These are phyloP conservation scores for Zygosaccharomyces pseudobailii DNA, from an alignment of 1,139 yeast genomes.

Conservation along the genomic window DNA sequence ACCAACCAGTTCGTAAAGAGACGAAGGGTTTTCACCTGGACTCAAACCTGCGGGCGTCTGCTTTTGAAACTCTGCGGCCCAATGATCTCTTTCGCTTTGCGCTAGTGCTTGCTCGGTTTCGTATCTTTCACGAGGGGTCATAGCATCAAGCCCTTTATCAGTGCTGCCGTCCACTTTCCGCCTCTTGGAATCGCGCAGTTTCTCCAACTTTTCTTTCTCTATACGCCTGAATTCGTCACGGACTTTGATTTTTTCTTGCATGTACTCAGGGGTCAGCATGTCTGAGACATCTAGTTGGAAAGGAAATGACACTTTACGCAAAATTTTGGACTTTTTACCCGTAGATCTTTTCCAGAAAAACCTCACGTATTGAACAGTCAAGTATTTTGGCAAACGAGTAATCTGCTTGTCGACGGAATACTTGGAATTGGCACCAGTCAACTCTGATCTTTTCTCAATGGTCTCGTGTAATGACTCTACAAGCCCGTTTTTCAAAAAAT, in stretches of 20 bases:
- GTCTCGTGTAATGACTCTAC: constrained; percentile 68
- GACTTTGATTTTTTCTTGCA: constrained; percentile 57
- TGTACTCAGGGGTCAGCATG: constrained; percentile 71
- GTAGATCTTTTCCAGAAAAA: constrained; percentile 95
- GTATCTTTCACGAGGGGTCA: constrained; percentile 33
- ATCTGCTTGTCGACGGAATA: constrained; percentile 68
- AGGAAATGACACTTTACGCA: constrained; percentile 92
- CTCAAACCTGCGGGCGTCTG: constrained; percentile 35
- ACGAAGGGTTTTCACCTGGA: constrained; percentile 77
- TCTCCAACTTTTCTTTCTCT: constrained; percentile 71
- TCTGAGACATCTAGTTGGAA: constrained; percentile 87
- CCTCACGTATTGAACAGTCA: constrained; percentile 88
- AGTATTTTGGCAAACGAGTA: constrained; percentile 76
- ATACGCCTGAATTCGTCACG: constrained; percentile 76
- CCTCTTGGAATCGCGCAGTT: constrained; percentile 71
- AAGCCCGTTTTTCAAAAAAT: constrained; percentile 84
- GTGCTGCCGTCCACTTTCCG: constrained; percentile 42
- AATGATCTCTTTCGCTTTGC: constrained; percentile 36
- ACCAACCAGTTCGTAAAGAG: constrained; percentile 77
- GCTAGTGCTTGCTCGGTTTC: constrained; percentile 36
- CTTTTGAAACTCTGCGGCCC: constrained; percentile 37
- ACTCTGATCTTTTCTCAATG: constrained; percentile 71
- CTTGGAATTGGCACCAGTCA: constrained; percentile 62
- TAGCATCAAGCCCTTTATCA: constrained; percentile 25
- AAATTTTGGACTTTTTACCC: constrained; percentile 82